Percentiles rank a stretch among this genome's conserved stretches.
phyloP scores from a whole-genome alignment of 225 moss, liverwort and hornwort species.

The Marchantia polymorpha region DNA sequence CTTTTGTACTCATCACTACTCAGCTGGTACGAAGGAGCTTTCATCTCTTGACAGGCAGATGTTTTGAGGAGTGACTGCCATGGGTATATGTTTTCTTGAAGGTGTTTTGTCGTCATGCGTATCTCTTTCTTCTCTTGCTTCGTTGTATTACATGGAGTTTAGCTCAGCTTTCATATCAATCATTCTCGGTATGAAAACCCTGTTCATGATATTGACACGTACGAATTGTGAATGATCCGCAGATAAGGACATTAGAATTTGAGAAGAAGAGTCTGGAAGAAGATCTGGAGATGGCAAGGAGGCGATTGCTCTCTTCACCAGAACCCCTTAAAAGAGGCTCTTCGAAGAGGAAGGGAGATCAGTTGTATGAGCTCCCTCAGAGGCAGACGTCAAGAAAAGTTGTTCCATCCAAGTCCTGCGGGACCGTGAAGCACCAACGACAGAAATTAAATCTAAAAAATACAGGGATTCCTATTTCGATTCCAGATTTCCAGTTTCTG shows the following conservation, averaged over 20 bases:
- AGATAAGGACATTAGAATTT: background rate
- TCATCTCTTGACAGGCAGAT: no score
- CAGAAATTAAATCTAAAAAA: background rate
- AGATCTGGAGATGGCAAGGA: background rate
- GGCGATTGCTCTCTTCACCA: background rate
- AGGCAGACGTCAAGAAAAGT: conserved; percentile 31
- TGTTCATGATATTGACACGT: background rate
- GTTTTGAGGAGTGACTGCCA: no score
- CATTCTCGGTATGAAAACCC: no score
- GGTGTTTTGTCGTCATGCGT: no score
- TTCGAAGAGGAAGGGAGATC: conserved; percentile 40
- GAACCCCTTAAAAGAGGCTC: background rate
- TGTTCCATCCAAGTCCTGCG: conserved; percentile 23
- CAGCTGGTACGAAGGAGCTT: no score
- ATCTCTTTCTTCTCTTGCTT: no score
- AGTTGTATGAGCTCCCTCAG: conserved; percentile 53
- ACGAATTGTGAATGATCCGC: background rate
- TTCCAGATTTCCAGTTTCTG: background rate
- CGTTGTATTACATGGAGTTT: no score
- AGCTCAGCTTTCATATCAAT: no score
- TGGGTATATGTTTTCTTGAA: no score
- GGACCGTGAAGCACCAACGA: background rate
- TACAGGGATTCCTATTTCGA: background rate
- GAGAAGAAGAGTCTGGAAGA: background rate
- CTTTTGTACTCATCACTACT: no score